Conservation (phyloP, 768 basidiomycete species). For the Pulveroboletus sp. region DNA sequence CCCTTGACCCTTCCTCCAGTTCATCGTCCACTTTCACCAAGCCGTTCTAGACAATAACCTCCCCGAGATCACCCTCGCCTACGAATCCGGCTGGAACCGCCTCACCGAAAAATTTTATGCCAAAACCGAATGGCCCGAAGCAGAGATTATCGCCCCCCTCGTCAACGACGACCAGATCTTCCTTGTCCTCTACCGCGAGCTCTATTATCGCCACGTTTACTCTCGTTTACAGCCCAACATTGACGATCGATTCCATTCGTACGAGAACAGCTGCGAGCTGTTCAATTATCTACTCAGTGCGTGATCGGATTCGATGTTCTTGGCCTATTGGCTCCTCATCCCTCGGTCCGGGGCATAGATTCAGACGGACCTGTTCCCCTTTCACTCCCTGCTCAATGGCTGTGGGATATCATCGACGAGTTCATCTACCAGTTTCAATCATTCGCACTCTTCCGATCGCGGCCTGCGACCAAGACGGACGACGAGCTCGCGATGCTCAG, state of each 20-base stretch:
- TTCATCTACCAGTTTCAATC: conserved; percentile 99
- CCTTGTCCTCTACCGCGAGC: conserved; percentile 92
- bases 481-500: conserved; percentile 83
- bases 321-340: not conserved
- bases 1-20: conserved; percentile 41
- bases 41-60: conserved; percentile 90
- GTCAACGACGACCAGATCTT: conserved; percentile 96
- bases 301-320: not conserved
- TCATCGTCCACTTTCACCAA: conserved; percentile 93
- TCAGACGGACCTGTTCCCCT: conserved; percentile 90
- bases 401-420: conserved; percentile 97
- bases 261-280: conserved; percentile 95
- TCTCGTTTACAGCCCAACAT: conserved; percentile 92
- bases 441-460: conserved; percentile 89
- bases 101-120: conserved; percentile 95
- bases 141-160: conserved; percentile 89
- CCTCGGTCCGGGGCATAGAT: conserved; percentile 42
- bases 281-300: conserved; percentile 95
- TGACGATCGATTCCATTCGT: conserved; percentile 97
- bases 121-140: conserved; percentile 95
- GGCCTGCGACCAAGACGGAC: conserved; percentile 78
- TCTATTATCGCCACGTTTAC: conserved; percentile 94
- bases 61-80: conserved; percentile 84
- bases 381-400: conserved; percentile 93
- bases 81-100: conserved; percentile 96